phyloP scores from a whole-genome alignment of 2,329 filamentous ascomycete species.

The Neurospora crassa region DNA sequence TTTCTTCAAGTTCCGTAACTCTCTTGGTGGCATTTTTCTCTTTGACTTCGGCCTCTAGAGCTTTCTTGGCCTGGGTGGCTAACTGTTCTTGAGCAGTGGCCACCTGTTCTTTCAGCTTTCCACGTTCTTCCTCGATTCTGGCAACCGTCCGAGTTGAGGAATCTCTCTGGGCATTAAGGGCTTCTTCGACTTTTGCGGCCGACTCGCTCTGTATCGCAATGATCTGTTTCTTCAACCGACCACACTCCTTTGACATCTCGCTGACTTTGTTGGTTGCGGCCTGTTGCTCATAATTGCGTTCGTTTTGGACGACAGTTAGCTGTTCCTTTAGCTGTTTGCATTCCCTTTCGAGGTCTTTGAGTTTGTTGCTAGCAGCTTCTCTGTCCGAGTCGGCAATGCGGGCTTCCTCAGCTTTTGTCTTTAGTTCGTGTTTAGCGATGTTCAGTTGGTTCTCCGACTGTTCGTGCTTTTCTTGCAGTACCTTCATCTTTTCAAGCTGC shows the following conservation, averaged over 20 bases:
- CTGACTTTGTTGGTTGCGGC: neutral
- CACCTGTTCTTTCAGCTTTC: neutral
- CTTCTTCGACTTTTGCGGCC: neutral
- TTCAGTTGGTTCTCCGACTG: neutral
- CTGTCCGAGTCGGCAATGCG: neutral
- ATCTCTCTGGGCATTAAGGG: neutral
- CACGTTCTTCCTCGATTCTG: neutral
- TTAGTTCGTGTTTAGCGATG: too few species aligned
- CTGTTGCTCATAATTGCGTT: neutral
- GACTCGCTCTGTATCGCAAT: neutral
- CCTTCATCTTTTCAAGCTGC: neutral
- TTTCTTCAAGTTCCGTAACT: neutral
- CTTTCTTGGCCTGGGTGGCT: neutral
- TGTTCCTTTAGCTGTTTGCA: neutral
- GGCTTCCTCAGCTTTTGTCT: neutral
- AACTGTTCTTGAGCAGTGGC: neutral
- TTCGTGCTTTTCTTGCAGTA: neutral
- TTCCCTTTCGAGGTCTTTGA: neutral
- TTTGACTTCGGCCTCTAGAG: neutral
- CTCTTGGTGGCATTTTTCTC: neutral
- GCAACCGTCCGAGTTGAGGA: neutral
- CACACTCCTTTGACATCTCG: neutral
- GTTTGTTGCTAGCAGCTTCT: neutral
- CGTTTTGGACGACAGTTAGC: neutral
- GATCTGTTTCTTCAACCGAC: neutral